These are phyloP conservation scores for Bromus sterilis DNA, from an alignment of 176 grass and related monocot genomes.

Conservation along the genomic window DNA sequence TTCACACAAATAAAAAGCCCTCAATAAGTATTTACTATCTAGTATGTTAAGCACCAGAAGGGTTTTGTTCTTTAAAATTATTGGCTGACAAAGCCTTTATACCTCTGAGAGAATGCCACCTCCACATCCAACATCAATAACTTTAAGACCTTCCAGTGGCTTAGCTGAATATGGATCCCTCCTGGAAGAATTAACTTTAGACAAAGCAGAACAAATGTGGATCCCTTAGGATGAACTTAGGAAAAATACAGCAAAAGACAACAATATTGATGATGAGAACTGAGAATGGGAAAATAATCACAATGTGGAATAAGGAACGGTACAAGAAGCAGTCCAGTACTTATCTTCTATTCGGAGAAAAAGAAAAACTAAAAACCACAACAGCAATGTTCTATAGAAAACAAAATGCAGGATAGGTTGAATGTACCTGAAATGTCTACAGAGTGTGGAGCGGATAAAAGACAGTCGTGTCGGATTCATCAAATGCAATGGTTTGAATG, in stretches of 20 bases:
- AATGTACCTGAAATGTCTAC: constrained; percentile 77
- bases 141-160: constrained; percentile 83
- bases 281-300: background rate
- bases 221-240: constrained; percentile 31
- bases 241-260: background rate
- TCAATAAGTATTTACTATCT: background rate
- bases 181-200: constrained; percentile 27
- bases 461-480: constrained; percentile 85
- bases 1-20: background rate
- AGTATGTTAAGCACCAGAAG: background rate
- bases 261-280: background rate
- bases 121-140: constrained; percentile 98
- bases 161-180: constrained; percentile 72
- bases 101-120: constrained; percentile 96
- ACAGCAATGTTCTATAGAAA: background rate
- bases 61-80: background rate
- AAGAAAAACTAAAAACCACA: background rate
- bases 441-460: constrained; percentile 78
- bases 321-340: background rate
- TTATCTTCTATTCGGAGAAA: background rate
- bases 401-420: background rate
- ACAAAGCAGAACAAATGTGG: constrained; percentile 22
- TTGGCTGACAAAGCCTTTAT: background rate
- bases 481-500: constrained; percentile 91
- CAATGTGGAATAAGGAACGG: background rate